phyloP scores from a whole-genome alignment of 163 green algal genomes.

The Scenedesmus sp. region DNA sequence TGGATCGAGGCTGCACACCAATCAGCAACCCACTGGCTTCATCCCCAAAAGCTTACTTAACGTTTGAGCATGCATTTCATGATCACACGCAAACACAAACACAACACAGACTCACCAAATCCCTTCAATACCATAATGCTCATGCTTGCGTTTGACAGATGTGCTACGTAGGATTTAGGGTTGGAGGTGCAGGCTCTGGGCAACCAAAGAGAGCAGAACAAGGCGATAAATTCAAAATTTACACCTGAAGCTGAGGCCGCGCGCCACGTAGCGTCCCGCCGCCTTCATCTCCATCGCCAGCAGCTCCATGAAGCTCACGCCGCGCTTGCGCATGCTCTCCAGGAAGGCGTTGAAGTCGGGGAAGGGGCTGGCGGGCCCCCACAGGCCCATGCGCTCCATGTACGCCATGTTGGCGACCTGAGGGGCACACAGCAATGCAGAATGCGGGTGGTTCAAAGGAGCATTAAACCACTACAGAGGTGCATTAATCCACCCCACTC shows the following conservation, averaged over 20 bases:
- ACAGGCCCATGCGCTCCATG: conserved; percentile 89
- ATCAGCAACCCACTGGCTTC: conserved; percentile 88
- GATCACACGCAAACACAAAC: too few relatives aligned
- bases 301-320: conserved; percentile 82
- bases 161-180: too few relatives aligned
- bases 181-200: too few relatives aligned
- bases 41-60: conserved; percentile 78
- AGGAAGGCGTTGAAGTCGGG: conserved; percentile 80
- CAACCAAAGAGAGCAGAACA: too few relatives aligned
- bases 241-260: conserved; percentile 86
- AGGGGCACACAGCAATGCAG: neutral
- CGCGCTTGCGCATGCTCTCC: conserved; percentile 79
- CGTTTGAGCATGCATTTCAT: conserved; percentile 82
- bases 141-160: too few relatives aligned
- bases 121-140: too few relatives aligned
- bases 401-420: conserved; percentile 86
- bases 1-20: conserved; percentile 84
- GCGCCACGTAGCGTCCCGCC: conserved; percentile 85
- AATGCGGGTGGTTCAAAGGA: neutral
- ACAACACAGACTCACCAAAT: too few relatives aligned
- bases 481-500: too few relatives aligned
- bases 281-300: conserved; percentile 91
- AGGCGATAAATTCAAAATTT: too few relatives aligned
- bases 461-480: too few relatives aligned
- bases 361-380: conserved; percentile 85